Evolutionary conservation across 768 basidiomycete genomes (phyloP).

Genomic region (Leccinum variicolor): DNA sequence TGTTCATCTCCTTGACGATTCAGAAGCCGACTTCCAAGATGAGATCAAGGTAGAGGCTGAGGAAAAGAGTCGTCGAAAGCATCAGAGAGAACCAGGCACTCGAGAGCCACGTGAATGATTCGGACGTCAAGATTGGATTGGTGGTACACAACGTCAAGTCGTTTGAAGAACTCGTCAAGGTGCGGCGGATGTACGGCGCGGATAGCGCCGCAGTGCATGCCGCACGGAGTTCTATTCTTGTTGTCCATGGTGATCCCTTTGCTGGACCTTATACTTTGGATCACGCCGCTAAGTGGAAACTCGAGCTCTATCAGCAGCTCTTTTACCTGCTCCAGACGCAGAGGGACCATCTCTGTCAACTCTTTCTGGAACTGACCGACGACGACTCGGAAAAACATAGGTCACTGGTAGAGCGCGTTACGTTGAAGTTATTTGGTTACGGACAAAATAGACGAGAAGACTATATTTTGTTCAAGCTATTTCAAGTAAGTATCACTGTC

Average conservation of each 20-base stretch:
- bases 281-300: slow-evolving; percentile 77
- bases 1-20: slow-evolving; percentile 95
- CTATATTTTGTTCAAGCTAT: slow-evolving; percentile 84
- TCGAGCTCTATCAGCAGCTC: slow-evolving; percentile 94
- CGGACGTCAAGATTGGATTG: slow-evolving; percentile 94
- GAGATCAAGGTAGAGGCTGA: slow-evolving; percentile 89
- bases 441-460: slow-evolving; percentile 95
- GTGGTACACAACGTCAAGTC: slow-evolving; percentile 95
- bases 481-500: slow-evolving; percentile 63
- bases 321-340: slow-evolving; percentile 93
- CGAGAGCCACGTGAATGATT: slow-evolving; percentile 87
- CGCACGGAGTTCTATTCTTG: slow-evolving; percentile 77
- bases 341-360: slow-evolving; percentile 75
- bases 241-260: slow-evolving; percentile 91
- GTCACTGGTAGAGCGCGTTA: slow-evolving; percentile 77
- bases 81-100: slow-evolving; percentile 90
- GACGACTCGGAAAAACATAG: slow-evolving; percentile 73
- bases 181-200: slow-evolving; percentile 59
- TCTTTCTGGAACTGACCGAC: slow-evolving; percentile 64
- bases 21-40: slow-evolving; percentile 94
- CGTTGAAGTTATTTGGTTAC: slow-evolving; percentile 88
- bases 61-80: slow-evolving; percentile 83
- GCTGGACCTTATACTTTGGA: slow-evolving; percentile 83
- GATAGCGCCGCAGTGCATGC: slow-evolving; percentile 73
- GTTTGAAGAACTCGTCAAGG: slow-evolving; percentile 83